These are phyloP conservation scores for Coniochaeta sp. DNA, from an alignment of 2,329 filamentous ascomycete species.

Conservation along the genomic window DNA sequence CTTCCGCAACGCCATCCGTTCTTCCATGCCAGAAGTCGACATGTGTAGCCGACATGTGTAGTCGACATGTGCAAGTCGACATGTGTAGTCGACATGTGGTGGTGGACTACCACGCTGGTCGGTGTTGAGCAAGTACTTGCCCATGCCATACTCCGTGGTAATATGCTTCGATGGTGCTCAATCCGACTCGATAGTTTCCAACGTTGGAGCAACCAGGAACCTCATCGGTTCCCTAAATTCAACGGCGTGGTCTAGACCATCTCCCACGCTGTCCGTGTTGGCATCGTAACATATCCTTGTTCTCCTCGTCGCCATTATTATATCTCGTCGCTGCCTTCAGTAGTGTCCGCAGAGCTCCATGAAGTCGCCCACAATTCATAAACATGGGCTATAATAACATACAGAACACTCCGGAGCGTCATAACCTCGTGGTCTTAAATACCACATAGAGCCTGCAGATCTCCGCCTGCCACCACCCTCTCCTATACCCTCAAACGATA, in stretches of 20 bases:
- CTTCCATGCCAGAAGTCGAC: not conserved
- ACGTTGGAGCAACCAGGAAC: not conserved
- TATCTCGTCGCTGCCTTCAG: not conserved
- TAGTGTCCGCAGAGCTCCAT: not conserved
- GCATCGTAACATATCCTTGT: not conserved
- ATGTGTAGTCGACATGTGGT: too few relatives aligned
- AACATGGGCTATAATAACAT: not conserved
- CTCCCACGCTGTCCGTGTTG: not conserved
- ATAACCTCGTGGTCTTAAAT: not conserved
- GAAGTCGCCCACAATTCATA: not conserved
- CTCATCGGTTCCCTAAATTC: not conserved
- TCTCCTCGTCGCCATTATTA: not conserved
- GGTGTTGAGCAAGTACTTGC: not conserved
- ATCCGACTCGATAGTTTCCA: not conserved
- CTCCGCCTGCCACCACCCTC: not conserved
- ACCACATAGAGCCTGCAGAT: not conserved
- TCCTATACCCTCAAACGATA: not conserved
- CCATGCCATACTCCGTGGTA: not conserved
- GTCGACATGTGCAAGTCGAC: not conserved
- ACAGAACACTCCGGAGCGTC: not conserved
- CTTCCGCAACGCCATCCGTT: not conserved
- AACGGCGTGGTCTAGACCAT: not conserved
- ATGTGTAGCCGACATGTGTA: not conserved
- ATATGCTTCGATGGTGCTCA: not conserved
- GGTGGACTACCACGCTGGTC: not conserved